A percentile compares a stretch with the other conserved stretches of the same genome.
Conservation (phyloP, 1,139 yeast genomes). For the Candida gigantensis region DNA sequence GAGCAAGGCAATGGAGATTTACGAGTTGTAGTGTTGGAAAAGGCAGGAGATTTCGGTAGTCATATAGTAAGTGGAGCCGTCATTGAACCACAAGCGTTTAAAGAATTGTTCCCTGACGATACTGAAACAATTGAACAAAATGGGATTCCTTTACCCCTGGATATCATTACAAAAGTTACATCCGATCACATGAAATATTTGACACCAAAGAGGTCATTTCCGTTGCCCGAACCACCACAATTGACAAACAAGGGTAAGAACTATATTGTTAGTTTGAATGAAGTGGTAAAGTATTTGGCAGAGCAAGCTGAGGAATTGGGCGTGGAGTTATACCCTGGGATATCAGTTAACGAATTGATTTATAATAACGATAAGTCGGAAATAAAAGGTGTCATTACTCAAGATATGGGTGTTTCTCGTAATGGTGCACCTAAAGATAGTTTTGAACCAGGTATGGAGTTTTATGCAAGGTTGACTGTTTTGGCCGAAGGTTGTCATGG, state of each 20-base stretch:
- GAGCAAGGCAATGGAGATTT: slow-evolving; percentile 67
- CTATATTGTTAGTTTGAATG: slow-evolving; percentile 80
- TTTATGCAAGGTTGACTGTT: slow-evolving; percentile 83
- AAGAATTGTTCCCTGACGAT: slow-evolving; percentile 74
- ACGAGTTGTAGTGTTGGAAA: slow-evolving; percentile 86
- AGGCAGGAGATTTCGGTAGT: slow-evolving; percentile 88
- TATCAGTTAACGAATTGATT: slow-evolving; percentile 81
- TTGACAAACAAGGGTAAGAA: slow-evolving; percentile 79
- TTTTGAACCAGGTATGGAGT: slow-evolving; percentile 96
- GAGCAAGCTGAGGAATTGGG: slow-evolving; percentile 93
- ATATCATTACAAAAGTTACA: slow-evolving; percentile 72
- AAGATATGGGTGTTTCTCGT: slow-evolving; percentile 82
- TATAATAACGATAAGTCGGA: slow-evolving; percentile 57
- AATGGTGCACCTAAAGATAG: slow-evolving; percentile 73
- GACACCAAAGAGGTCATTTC: slow-evolving; percentile 55
- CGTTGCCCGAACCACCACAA: slow-evolving; percentile 93
- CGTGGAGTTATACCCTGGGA: slow-evolving; percentile 90
- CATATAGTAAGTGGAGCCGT: slow-evolving; percentile 95
- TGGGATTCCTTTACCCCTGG: slow-evolving; percentile 74
- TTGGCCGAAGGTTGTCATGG: slow-evolving; percentile 98
- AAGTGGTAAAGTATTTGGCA: slow-evolving; percentile 77
- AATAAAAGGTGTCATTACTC: slow-evolving; percentile 89
- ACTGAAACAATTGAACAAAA: slow-evolving; percentile 52
- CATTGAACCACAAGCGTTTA: slow-evolving; percentile 81
- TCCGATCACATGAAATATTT: slow-evolving; percentile 69